These are phyloP conservation scores for Dothideomycetidae sp. DNA, from an alignment of 2,329 filamentous ascomycete species.

Conservation along the genomic window DNA sequence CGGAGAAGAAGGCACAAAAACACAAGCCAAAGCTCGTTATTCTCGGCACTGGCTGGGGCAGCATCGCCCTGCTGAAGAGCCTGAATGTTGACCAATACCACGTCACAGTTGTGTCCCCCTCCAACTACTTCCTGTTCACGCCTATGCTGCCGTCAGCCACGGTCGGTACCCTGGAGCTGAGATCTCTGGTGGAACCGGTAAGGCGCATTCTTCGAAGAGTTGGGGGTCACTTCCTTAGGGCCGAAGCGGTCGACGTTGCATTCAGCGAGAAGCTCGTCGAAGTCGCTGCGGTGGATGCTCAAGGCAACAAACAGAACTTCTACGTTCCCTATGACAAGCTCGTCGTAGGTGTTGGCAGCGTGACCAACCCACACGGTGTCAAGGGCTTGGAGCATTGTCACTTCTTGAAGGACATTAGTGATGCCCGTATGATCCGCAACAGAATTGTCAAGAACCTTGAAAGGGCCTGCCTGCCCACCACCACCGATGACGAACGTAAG, in stretches of 20 bases:
- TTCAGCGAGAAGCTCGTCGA: slow-evolving; percentile 87
- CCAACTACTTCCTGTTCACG: slow-evolving; percentile 95
- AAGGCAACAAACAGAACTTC: slow-evolving; percentile 64
- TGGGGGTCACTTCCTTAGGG: slow-evolving; percentile 79
- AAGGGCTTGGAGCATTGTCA: slow-evolving; percentile 86
- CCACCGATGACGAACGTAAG: slow-evolving; percentile 70
- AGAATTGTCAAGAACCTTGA: slow-evolving; percentile 82
- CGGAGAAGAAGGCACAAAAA: slow-evolving; percentile 55
- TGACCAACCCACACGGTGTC: slow-evolving; percentile 89
- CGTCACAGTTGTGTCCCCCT: slow-evolving; percentile 84
- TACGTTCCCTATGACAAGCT: slow-evolving; percentile 97
- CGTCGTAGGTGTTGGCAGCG: slow-evolving; percentile 66
- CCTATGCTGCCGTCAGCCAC: slow-evolving; percentile 96
- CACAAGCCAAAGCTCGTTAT: slow-evolving; percentile 89
- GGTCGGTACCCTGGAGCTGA: slow-evolving; percentile 81
- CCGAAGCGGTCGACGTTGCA: slow-evolving; percentile 73
- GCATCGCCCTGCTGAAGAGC: slow-evolving; percentile 80
- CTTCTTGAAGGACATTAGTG: slow-evolving; percentile 89
- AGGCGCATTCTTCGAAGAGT: slow-evolving; percentile 66
- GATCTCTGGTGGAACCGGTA: slow-evolving; percentile 86
- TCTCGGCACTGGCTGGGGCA: slow-evolving; percentile 87
- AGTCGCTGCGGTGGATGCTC: slow-evolving; percentile 55
- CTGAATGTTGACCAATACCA: slow-evolving; percentile 86
- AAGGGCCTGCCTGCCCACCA: slow-evolving; percentile 82
- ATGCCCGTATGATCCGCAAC: slow-evolving; percentile 81